Evolutionary conservation across 2,329 filamentous ascomycete genomes (phyloP).

Genomic region (Colletotrichum endophyticum): DNA sequence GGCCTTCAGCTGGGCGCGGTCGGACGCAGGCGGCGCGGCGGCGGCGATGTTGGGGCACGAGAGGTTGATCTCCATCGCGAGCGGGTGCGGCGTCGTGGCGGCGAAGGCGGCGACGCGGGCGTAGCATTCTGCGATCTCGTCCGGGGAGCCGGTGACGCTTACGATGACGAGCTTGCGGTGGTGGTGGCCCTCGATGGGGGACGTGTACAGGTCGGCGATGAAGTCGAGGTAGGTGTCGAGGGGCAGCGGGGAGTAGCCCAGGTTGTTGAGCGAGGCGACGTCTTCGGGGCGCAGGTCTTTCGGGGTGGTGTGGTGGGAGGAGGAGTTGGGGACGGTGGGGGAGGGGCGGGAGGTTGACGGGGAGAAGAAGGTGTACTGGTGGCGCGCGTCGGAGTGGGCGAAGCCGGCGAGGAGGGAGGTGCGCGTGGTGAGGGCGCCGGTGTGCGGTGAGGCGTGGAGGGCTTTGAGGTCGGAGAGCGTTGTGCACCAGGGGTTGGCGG

Average conservation of each 20-base stretch:
- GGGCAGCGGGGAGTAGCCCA: conserved; percentile 74
- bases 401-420: conserved; percentile 73
- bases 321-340: conserved; percentile 17
- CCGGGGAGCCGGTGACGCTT: conserved; percentile 70
- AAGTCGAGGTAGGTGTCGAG: conserved; percentile 64
- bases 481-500: conserved; percentile 78
- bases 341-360: conserved; percentile 32
- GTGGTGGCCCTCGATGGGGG: conserved; percentile 1
- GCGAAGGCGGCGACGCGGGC: conserved; percentile 45
- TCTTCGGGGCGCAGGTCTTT: conserved; percentile 19
- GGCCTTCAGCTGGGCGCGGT: conserved; percentile 48
- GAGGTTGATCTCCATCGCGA: conserved; percentile 79
- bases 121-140: conserved; percentile 64
- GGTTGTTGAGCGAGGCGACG: conserved; percentile 66
- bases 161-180: conserved; percentile 67
- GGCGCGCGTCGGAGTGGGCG: conserved; percentile 59
- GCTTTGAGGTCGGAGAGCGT: conserved; percentile 62
- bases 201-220: conserved; percentile 50
- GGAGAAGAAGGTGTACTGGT: conserved; percentile 73
- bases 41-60: conserved; percentile 77
- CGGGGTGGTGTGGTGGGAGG: conserved; percentile 26
- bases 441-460: conserved; percentile 66
- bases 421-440: conserved; percentile 76
- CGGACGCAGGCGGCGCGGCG: conserved; percentile 75
- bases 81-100: conserved; percentile 44